Evolutionary conservation across 2,329 filamentous ascomycete species (phyloP), one percentile per base, ranked within the genome.

Genomic region (Dryadomyces sulphureus): DNA sequence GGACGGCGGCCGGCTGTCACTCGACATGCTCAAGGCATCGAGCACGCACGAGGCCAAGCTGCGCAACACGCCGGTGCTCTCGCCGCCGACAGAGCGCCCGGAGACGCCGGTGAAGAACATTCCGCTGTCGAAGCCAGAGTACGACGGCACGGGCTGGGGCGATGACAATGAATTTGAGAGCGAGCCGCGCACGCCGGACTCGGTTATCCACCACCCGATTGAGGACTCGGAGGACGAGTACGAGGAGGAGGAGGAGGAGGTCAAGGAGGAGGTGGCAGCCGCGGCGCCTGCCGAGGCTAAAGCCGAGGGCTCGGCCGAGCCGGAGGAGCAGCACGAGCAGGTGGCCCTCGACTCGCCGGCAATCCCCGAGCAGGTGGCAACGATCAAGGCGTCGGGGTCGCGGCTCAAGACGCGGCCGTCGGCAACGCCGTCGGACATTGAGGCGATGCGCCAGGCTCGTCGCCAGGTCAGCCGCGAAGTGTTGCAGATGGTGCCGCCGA

Each of bases 391-490:
- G 8, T 80, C 84, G 20, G 85, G 87, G 7, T 86, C 85, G 11
- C 87, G 81, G 61, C 72, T 96, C 36, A 95, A 94, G 69, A 92
- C 89, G 0, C 77, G 90, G 30, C 79, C 87, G 16, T 95, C 90
- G 2, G 78, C 87, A 35, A 94, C 89, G 0, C 89, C 88, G 2
- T 81, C 86, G 1, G 90, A 96, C 60, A 65, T 90, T 43, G 69
- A 79, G 47, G 73, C 84, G 5, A 94, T 96, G 87, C 82, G 87
- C 38, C 86, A 90, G 54, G 78, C 84, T 54, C 80, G 90, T 52
- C 79, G 89, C 50, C 79, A 89, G 56, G 84, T 94, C 53, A 94
- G 88, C 64, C 78, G 79, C 36, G 84, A 89, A 56, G 68, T 32
- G 27, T 32, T 77, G 17, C 75, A 76, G 1, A 57, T 58, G 9